Evolutionary conservation across 345 rosid species (phyloP).

Genomic region (Rhodamnia argentea): DNA sequence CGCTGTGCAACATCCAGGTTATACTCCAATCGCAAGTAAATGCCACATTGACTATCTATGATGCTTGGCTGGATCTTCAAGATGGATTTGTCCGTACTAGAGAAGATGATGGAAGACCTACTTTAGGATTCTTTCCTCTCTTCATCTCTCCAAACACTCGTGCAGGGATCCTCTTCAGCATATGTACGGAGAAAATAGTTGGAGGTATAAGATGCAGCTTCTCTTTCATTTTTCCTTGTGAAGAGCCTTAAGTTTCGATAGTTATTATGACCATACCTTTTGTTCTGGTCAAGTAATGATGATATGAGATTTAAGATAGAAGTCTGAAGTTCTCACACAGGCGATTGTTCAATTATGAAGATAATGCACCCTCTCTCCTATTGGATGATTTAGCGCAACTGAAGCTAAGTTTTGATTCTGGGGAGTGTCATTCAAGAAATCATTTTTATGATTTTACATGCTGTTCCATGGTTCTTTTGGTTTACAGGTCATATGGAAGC

Average conservation of each 20-base stretch:
- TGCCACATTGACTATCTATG: slow-evolving; percentile 66
- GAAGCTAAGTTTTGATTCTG: not conserved
- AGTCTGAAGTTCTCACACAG: not conserved
- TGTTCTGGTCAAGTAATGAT: not conserved
- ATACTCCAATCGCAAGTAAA: slow-evolving; percentile 85
- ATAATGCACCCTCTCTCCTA: not conserved
- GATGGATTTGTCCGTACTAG: slow-evolving; percentile 72
- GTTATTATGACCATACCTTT: not conserved
- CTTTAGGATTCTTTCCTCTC: slow-evolving; percentile 71
- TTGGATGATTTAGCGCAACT: not conserved
- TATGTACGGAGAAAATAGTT: slow-evolving; percentile 42
- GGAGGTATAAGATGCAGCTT: slow-evolving; percentile 28
- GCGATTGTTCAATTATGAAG: not conserved
- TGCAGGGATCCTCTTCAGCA: slow-evolving; percentile 68
- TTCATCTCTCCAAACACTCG: slow-evolving; percentile 69
- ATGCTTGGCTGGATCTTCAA: slow-evolving; percentile 96
- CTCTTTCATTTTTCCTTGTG: not conserved
- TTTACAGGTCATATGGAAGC: not conserved
- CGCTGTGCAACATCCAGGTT: slow-evolving; percentile 33
- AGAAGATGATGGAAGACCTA: slow-evolving; percentile 69
- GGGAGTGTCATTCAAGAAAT: not conserved
- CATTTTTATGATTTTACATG: not conserved
- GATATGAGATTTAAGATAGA: not conserved
- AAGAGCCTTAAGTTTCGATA: not conserved
- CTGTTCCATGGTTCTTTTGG: not conserved